These are phyloP conservation scores for Hydrangea macrophylla DNA, from an alignment of 148 eudicot genomes.

Conservation along the genomic window DNA sequence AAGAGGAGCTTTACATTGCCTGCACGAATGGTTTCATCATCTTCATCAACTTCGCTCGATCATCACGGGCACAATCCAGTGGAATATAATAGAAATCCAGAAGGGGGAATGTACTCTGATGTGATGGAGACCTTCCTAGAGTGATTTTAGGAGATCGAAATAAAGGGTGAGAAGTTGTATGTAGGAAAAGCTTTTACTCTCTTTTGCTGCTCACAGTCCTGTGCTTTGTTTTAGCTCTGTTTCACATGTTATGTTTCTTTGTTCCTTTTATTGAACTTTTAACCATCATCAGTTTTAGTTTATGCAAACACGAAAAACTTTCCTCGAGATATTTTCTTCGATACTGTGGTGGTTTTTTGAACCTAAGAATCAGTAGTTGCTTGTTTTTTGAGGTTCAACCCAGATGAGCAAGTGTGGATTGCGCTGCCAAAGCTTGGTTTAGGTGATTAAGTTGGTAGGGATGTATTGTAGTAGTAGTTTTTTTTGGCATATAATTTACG, in stretches of 20 bases:
- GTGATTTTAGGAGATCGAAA: constrained; percentile 17
- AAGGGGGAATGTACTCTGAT: constrained; percentile 78
- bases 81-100: constrained; percentile 54
- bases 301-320: constrained; percentile 19
- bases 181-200: constrained; percentile 31
- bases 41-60: constrained; percentile 80
- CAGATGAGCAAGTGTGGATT: constrained; percentile 6
- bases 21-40: constrained; percentile 72
- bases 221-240: constrained; percentile 15
- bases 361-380: background rate
- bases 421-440: background rate
- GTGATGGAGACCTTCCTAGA: constrained; percentile 90
- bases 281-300: constrained; percentile 18
- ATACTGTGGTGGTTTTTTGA: background rate
- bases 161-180: constrained; percentile 23
- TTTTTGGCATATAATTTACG: background rate
- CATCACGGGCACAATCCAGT: constrained; percentile 51
- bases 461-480: too few relatives aligned
- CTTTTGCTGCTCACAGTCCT: constrained; percentile 10
- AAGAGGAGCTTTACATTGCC: constrained; percentile 88
- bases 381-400: background rate
- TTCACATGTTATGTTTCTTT: constrained; percentile 12
- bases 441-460: background rate
- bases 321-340: background rate
- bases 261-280: constrained; percentile 13